These are phyloP conservation scores for Lodderomyces beijingensis DNA, from an alignment of 1,139 yeast species.

Conservation along the genomic window DNA sequence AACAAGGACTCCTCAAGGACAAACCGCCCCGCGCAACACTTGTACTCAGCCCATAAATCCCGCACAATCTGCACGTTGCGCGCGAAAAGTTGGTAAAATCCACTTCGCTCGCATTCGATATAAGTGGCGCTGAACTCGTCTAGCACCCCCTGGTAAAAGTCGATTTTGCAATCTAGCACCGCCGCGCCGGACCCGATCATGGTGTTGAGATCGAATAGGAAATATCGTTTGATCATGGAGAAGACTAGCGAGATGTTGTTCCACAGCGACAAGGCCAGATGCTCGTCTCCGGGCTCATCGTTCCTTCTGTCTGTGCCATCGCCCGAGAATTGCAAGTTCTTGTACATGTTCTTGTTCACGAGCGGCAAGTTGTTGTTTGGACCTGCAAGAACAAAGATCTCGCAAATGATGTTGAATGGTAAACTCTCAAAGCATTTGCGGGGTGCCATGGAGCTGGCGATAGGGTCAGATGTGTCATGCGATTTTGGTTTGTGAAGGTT, in stretches of 20 bases:
- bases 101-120: conserved; percentile 3
- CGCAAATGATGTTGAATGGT: conserved; percentile 30
- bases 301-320: conserved; percentile 10
- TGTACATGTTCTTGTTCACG: conserved; percentile 21
- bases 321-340: conserved; percentile 17
- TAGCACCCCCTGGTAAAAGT: conserved; percentile 7
- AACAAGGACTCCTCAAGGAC: conserved; percentile 8
- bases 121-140: background rate
- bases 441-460: no score
- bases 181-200: conserved; percentile 9
- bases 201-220: conserved; percentile 19
- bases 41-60: background rate
- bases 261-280: no score
- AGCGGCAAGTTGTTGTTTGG: conserved; percentile 24
- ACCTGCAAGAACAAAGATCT: conserved; percentile 29
- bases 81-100: conserved; percentile 4
- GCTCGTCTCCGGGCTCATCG: background rate
- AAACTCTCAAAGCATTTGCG: conserved; percentile 12
- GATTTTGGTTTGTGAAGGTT: no score
- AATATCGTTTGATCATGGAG: conserved; percentile 16
- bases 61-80: conserved; percentile 5
- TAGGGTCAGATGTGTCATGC: conserved; percentile 1
- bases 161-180: conserved; percentile 8
- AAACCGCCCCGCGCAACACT: conserved; percentile 3
- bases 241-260: conserved; percentile 15